These are phyloP conservation scores for Aspergillus ostianus DNA, from an alignment of 495 filamentous ascomycete species.

Conservation along the genomic window DNA sequence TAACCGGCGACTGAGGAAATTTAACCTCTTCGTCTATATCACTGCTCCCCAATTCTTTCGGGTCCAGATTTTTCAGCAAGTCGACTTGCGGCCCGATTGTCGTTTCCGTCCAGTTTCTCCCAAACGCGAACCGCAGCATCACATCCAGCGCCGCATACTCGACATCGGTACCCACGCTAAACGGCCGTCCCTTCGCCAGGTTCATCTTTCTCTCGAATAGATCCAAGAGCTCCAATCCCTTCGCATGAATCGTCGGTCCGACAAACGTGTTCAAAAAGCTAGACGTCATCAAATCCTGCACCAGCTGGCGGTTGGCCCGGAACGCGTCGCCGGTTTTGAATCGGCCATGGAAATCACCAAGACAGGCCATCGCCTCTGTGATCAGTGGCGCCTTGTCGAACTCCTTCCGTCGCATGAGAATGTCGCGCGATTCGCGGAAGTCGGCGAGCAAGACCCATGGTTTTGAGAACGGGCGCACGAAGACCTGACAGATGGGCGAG, in stretches of 20 bases:
- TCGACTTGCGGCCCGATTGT: not conserved
- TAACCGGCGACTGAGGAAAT: not conserved
- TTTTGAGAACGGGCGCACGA: conserved; percentile 30
- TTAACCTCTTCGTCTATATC: not conserved
- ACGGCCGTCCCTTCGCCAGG: not conserved
- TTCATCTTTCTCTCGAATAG: not conserved
- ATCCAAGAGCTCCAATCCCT: not conserved
- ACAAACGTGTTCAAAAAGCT: not conserved
- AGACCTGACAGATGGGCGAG: conserved; percentile 38
- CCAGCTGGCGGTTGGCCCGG: not conserved
- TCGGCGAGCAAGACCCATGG: conserved; percentile 42
- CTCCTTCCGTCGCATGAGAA: conserved; percentile 33
- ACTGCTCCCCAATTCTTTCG: not conserved
- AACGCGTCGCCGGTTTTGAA: not conserved
- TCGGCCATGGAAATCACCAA: not conserved
- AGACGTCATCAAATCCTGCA: conserved; percentile 4
- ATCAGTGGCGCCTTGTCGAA: conserved; percentile 13
- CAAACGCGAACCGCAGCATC: conserved; percentile 1
- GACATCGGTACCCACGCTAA: not conserved
- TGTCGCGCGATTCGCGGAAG: conserved; percentile 37
- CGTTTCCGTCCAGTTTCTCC: not conserved
- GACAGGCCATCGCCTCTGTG: conserved; percentile 18
- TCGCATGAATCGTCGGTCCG: not conserved
- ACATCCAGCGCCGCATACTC: not conserved
- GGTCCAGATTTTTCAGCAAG: not conserved